Evolutionary conservation across 2,329 filamentous ascomycete genomes (phyloP).

Genomic region (Fusarium nelsonii): DNA sequence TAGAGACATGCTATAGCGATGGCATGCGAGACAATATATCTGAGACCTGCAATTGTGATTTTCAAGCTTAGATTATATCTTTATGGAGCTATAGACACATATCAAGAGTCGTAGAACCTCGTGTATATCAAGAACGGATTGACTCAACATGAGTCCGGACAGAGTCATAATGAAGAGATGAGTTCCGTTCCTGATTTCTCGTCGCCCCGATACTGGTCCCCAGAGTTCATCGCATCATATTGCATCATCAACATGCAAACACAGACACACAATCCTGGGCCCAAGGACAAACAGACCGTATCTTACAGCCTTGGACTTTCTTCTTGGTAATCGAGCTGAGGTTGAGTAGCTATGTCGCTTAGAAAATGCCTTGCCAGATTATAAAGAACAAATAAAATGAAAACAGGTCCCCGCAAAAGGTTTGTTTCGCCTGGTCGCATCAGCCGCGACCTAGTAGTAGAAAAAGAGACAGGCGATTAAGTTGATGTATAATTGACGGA

Average conservation of each 20-base stretch:
- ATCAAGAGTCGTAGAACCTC: background rate
- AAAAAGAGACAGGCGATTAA: slow-evolving; percentile 6
- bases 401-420: slow-evolving; percentile 13
- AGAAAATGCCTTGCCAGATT: slow-evolving; percentile 43
- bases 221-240: background rate
- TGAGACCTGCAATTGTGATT: background rate
- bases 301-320: background rate
- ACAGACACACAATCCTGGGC: background rate
- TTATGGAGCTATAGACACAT: background rate
- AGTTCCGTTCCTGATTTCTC: background rate
- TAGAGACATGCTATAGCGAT: background rate
- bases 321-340: background rate
- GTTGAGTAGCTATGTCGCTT: slow-evolving; percentile 2
- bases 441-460: slow-evolving; percentile 18
- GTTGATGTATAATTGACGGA: background rate
- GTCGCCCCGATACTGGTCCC: background rate
- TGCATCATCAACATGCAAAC: background rate
- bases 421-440: slow-evolving; percentile 27
- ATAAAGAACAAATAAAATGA: background rate
- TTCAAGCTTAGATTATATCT: background rate
- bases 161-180: background rate
- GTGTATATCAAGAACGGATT: background rate
- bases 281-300: background rate
- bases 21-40: background rate
- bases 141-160: background rate